A percentile compares a stretch with the other conserved stretches of the same genome.
phyloP scores from a whole-genome alignment of 2,329 filamentous ascomycete species.

The Exophiala calicioides region DNA sequence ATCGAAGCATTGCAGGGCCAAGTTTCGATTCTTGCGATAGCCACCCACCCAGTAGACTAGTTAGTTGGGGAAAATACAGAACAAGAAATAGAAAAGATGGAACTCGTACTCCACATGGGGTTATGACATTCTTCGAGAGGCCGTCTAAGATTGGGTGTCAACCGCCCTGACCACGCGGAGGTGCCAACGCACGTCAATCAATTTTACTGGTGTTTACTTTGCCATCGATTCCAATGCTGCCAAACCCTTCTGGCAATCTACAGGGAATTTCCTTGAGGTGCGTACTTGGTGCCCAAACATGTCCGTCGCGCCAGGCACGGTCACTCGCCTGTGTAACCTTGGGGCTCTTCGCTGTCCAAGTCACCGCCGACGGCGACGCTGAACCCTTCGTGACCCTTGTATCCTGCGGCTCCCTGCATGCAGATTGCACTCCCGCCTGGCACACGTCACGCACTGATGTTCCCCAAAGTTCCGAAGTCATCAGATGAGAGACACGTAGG shows the following conservation, averaged over 20 bases:
- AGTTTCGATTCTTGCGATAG: too few species aligned
- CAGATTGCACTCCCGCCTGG: constrained; percentile 15
- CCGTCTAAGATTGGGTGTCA: constrained; percentile 11
- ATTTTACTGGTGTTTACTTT: constrained; percentile 4
- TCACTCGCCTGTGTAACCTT: constrained; percentile 13
- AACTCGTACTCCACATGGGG: constrained; percentile 6
- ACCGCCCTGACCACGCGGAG: constrained; percentile 16
- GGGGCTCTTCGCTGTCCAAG: too few species aligned
- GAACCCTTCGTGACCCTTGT: too few species aligned
- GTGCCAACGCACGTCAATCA: constrained; percentile 16
- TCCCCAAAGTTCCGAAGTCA: background rate
- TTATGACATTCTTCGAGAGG: constrained; percentile 15
- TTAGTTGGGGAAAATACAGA: background rate
- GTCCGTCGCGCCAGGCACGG: background rate
- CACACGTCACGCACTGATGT: constrained; percentile 1
- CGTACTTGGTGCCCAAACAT: too few species aligned
- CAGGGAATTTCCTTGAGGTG: too few species aligned
- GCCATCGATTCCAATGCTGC: too few species aligned
- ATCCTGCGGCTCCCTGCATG: constrained; percentile 18
- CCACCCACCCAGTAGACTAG: too few species aligned
- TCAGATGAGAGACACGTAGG: background rate
- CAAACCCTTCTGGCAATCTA: constrained; percentile 11
- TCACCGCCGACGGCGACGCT: too few species aligned
- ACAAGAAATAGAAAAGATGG: constrained; percentile 1
- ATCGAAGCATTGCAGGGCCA: too few species aligned